Evolutionary conservation across 2,329 filamentous ascomycete species (phyloP), one percentile per base, ranked within the genome.

Genomic region (Neonectria neomacrospora): DNA sequence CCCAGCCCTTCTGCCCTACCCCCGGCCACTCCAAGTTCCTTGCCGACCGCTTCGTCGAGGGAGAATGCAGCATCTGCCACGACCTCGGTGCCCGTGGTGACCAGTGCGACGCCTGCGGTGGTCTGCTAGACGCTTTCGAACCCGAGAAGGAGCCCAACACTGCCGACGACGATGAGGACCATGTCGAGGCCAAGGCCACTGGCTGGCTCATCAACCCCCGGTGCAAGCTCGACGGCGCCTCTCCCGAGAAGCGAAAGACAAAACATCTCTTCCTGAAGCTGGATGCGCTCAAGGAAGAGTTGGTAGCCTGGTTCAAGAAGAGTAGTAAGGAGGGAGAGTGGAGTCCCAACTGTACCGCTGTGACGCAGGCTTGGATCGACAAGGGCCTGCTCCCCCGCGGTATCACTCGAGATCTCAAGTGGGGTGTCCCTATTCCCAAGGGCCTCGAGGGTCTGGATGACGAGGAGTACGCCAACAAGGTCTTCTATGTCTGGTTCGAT

Each of bases 401-500:
- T 67, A 98, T 98, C 76, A 97, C 95, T 12, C 85, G 95, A 77
- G 95, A 98, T 82, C 83, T 97, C 64, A 94, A 92, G 77, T 97
- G 95, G 95, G 95, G 95, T 74, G 85, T 87, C 16, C 85, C 85
- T 3, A 84, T 88, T 50, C 85, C 83, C 34, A 76, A 75, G 50
- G 78, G 51, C 70, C 71, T 84, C 28, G 78, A 82, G 12, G 83
- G 82, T 16, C 63, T 89, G 47, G 84, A 82, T 4, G 80, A 85
- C 4, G 82, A 84, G 58, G 85, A 83, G 26, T 89, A 86, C 69
- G 80, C 81, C 47, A 80, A 82, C 68, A 88, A 88, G 82, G 95
- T 97, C 65, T 89, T 97, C 69, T 97, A 97, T 75, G 94, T 97
- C 64, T 92, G 91, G 93, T 93, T 97, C 76, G 93, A 97, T 76